These are phyloP conservation scores for Termitomyces sp. DNA, from an alignment of 768 basidiomycete species.

Conservation along the genomic window DNA sequence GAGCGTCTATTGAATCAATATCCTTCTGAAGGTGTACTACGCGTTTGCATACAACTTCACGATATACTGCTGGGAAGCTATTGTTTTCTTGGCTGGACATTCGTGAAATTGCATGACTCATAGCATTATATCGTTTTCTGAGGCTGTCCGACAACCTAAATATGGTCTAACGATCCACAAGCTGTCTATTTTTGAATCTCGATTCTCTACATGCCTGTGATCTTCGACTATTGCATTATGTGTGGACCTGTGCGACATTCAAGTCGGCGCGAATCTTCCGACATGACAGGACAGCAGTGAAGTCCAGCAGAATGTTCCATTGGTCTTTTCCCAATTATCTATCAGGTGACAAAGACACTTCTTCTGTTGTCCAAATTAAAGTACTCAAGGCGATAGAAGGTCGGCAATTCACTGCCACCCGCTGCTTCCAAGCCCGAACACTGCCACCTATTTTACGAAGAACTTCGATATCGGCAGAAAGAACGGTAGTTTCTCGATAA, in stretches of 20 bases:
- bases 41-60: background rate
- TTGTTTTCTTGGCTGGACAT: background rate
- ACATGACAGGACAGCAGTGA: background rate
- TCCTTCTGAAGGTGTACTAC: background rate
- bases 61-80: background rate
- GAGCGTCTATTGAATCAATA: background rate
- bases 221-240: background rate
- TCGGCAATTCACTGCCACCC: background rate
- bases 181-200: background rate
- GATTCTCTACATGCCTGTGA: background rate
- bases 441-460: background rate
- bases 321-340: background rate
- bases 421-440: background rate
- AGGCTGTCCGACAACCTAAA: background rate
- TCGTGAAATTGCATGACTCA: background rate
- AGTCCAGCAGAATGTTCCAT: background rate
- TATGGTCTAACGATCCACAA: background rate
- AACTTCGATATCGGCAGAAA: background rate
- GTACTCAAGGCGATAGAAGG: no score
- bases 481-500: background rate
- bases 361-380: no score
- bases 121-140: no score
- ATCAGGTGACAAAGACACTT: background rate
- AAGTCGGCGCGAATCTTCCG: background rate
- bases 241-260: background rate